These are phyloP conservation scores for Quillaja saponaria DNA, from an alignment of 306 rosid species.

Conservation along the genomic window DNA sequence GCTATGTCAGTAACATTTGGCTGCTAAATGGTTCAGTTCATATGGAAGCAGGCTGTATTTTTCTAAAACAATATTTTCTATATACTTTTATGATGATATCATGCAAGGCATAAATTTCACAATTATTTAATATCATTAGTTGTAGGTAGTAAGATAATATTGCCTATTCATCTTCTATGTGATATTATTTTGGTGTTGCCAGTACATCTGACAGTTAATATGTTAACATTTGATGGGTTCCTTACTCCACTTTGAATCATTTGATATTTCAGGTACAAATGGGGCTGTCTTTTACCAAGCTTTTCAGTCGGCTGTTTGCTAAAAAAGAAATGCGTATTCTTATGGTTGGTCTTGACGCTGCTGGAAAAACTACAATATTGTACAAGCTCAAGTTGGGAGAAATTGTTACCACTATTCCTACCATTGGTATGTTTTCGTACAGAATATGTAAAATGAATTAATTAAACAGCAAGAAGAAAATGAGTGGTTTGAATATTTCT, in stretches of 20 bases:
- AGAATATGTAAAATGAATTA: background rate
- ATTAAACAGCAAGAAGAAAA: background rate
- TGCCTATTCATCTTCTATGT: background rate
- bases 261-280: conserved; percentile 32
- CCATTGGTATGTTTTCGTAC: conserved; percentile 41
- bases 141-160: background rate
- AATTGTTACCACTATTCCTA: conserved; percentile 55
- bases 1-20: too few species aligned
- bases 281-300: conserved; percentile 52
- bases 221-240: conserved; percentile 1
- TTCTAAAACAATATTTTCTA: too few species aligned
- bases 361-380: conserved; percentile 55
- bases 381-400: conserved; percentile 61
- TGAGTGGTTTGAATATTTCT: background rate
- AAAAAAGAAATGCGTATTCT: conserved; percentile 62
- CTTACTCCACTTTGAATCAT: conserved; percentile 2
- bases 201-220: background rate
- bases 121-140: background rate
- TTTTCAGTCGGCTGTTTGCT: conserved; percentile 44
- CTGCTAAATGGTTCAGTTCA: too few species aligned
- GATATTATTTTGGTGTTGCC: background rate
- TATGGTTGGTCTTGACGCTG: conserved; percentile 61
- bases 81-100: conserved; percentile 2
- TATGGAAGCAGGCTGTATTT: too few species aligned
- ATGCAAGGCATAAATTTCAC: background rate